phyloP scores from a whole-genome alignment of 352 stramenopile species.

The Globisporangium paroecandrum region DNA sequence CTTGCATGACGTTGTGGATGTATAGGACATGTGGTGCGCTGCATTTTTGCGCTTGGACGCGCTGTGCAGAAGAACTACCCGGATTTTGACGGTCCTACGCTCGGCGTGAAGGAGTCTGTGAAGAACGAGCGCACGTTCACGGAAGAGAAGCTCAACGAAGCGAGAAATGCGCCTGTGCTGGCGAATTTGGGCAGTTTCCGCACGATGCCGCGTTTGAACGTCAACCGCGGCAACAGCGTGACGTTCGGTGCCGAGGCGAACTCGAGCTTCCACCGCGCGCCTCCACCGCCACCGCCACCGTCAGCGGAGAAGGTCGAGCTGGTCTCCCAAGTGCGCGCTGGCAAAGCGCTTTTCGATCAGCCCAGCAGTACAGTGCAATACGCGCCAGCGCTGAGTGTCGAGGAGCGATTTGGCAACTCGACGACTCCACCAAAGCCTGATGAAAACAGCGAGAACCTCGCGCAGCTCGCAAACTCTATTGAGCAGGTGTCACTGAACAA shows the following conservation, averaged over 20 bases:
- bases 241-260: conserved; percentile 74
- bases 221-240: conserved; percentile 54
- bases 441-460: conserved; percentile 39
- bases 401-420: conserved; percentile 12
- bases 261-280: conserved; percentile 47
- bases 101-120: conserved; percentile 78
- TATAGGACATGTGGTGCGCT: conserved; percentile 67
- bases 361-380: conserved; percentile 26
- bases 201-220: conserved; percentile 60
- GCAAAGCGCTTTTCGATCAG: conserved; percentile 26
- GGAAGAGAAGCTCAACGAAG: conserved; percentile 59
- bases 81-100: conserved; percentile 64
- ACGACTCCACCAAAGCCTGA: conserved; percentile 23
- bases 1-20: not conserved
- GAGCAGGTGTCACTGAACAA: conserved; percentile 30
- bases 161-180: conserved; percentile 52
- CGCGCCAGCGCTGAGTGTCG: conserved; percentile 9
- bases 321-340: conserved; percentile 52
- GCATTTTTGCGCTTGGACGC: conserved; percentile 69
- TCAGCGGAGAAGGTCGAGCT: conserved; percentile 71
- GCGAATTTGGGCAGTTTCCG: conserved; percentile 70
- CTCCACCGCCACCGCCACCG: conserved; percentile 61
- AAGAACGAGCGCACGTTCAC: conserved; percentile 79
- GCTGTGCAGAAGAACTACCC: conserved; percentile 74
- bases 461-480: conserved; percentile 39